These are phyloP conservation scores for Colletotrichum zoysiae DNA, from an alignment of 2,329 filamentous ascomycete species.

Conservation along the genomic window DNA sequence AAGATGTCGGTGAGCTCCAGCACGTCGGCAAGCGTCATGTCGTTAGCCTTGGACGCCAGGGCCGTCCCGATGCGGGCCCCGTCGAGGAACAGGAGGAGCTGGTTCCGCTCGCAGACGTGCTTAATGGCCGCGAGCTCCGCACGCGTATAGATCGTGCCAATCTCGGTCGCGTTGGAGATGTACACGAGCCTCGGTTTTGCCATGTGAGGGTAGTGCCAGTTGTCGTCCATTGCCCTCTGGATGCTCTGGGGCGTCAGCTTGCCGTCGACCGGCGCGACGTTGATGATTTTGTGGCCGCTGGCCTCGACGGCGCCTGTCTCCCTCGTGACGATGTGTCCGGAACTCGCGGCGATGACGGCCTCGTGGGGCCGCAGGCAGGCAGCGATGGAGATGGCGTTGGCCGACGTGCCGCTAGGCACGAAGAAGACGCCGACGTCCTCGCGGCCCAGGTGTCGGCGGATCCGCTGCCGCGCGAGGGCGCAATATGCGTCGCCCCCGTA, in stretches of 20 bases:
- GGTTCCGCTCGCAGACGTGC: slow-evolving; percentile 55
- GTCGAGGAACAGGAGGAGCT: slow-evolving; percentile 60
- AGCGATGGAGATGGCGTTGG: slow-evolving; percentile 65
- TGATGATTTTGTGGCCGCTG: slow-evolving; percentile 65
- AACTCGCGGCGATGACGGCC: slow-evolving; percentile 62
- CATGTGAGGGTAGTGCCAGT: slow-evolving; percentile 65
- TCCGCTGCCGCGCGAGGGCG: slow-evolving; percentile 55
- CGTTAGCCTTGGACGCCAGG: slow-evolving; percentile 56
- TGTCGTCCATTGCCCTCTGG: slow-evolving; percentile 57
- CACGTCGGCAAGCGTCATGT: slow-evolving; percentile 59
- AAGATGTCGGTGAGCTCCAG: slow-evolving; percentile 64
- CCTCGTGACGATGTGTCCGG: slow-evolving; percentile 62
- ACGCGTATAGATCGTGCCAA: slow-evolving; percentile 62
- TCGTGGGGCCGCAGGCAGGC: slow-evolving; percentile 64
- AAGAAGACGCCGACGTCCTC: slow-evolving; percentile 62
- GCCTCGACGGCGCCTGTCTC: slow-evolving; percentile 66
- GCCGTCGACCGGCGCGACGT: slow-evolving; percentile 58
- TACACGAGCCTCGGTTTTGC: slow-evolving; percentile 64
- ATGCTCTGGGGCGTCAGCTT: slow-evolving; percentile 61
- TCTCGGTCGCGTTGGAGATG: slow-evolving; percentile 64
- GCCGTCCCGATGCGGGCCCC: slow-evolving; percentile 59
- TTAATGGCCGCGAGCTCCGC: slow-evolving; percentile 58
- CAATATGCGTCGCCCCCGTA: slow-evolving; percentile 62
- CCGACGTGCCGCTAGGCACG: slow-evolving; percentile 64
- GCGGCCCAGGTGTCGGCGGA: slow-evolving; percentile 47